Conservation (phyloP, 129 eudicot species). For the Deinandra increscens region DNA sequence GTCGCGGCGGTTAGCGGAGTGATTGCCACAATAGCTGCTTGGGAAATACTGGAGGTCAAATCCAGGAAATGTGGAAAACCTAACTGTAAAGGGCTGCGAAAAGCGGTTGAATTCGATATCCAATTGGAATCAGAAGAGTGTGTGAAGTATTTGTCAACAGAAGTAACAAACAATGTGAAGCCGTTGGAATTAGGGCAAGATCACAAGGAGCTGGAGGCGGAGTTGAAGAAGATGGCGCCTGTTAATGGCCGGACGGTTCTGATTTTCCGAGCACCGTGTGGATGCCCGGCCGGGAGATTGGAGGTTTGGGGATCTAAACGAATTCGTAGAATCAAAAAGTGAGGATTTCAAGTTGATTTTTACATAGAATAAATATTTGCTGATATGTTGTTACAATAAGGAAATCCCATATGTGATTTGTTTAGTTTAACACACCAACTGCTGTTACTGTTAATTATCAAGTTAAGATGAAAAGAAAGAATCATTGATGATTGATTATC, state of each 20-base stretch:
- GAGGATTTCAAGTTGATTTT: not conserved
- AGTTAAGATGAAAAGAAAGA: slow-evolving; percentile 13
- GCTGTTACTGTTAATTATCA: slow-evolving; percentile 18
- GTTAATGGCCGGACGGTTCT: slow-evolving; percentile 56
- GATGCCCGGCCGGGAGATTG: slow-evolving; percentile 55
- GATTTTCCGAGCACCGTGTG: slow-evolving; percentile 54
- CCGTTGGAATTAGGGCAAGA: slow-evolving; percentile 51
- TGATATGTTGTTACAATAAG: slow-evolving; percentile 27
- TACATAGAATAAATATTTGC: slow-evolving; percentile 31
- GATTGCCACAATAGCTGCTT: slow-evolving; percentile 24
- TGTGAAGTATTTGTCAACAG: slow-evolving; percentile 37
- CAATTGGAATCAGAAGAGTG: slow-evolving; percentile 53
- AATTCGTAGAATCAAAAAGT: slow-evolving; percentile 47
- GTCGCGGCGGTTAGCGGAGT: slow-evolving; percentile 34
- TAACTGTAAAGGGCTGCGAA: slow-evolving; percentile 42
- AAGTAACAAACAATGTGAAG: slow-evolving; percentile 17
- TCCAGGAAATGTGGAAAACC: slow-evolving; percentile 46
- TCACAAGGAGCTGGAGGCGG: slow-evolving; percentile 51
- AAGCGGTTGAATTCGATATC: slow-evolving; percentile 55
- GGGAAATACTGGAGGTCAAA: slow-evolving; percentile 41
- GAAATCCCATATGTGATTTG: slow-evolving; percentile 12
- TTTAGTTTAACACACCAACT: not conserved
- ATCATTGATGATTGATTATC: slow-evolving; percentile 15
- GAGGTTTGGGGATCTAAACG: slow-evolving; percentile 55
- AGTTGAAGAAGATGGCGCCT: slow-evolving; percentile 60